phyloP scores from a whole-genome alignment of 163 green algal species.

The Volvox carteri region DNA sequence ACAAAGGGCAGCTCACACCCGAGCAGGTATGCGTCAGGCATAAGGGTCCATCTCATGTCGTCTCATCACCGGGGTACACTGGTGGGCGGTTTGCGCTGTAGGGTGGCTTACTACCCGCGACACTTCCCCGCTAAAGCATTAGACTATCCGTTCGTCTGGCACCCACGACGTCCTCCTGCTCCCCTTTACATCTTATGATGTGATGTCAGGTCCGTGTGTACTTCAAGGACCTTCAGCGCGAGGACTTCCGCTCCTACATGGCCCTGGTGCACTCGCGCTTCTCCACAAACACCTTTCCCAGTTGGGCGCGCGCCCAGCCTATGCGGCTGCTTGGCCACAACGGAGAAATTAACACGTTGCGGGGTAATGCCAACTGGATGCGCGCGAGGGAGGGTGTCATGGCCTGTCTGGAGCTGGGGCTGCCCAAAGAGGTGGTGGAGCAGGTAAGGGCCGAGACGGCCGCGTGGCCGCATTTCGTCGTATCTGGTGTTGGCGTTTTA shows the following conservation, averaged over 20 bases:
- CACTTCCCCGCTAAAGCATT: too few relatives aligned
- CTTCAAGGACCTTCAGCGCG: slow-evolving; percentile 88
- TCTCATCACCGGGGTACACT: too few relatives aligned
- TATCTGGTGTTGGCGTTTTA: too few relatives aligned
- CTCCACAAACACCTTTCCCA: slow-evolving; percentile 97
- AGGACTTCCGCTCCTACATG: slow-evolving; percentile 92
- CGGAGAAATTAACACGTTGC: slow-evolving; percentile 98
- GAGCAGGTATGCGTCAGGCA: slow-evolving; percentile 79
- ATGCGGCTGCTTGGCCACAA: slow-evolving; percentile 97
- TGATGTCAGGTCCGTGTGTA: slow-evolving; percentile 86
- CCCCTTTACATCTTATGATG: neutral
- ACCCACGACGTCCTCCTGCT: too few relatives aligned
- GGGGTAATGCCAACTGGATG: slow-evolving; percentile 97
- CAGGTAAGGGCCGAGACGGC: slow-evolving; percentile 64
- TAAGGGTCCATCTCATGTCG: too few relatives aligned
- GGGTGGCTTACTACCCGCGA: too few relatives aligned
- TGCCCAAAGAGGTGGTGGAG: slow-evolving; percentile 78
- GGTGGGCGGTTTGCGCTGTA: too few relatives aligned
- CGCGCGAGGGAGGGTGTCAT: slow-evolving; percentile 92
- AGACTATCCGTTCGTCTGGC: too few relatives aligned
- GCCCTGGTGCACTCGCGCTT: slow-evolving; percentile 96
- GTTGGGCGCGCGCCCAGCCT: slow-evolving; percentile 93
- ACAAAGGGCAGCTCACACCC: slow-evolving; percentile 98
- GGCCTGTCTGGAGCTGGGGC: slow-evolving; percentile 80
- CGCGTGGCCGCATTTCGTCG: too few relatives aligned